phyloP scores from a whole-genome alignment of 2,329 filamentous ascomycete species.

The Fusarium foetens region DNA sequence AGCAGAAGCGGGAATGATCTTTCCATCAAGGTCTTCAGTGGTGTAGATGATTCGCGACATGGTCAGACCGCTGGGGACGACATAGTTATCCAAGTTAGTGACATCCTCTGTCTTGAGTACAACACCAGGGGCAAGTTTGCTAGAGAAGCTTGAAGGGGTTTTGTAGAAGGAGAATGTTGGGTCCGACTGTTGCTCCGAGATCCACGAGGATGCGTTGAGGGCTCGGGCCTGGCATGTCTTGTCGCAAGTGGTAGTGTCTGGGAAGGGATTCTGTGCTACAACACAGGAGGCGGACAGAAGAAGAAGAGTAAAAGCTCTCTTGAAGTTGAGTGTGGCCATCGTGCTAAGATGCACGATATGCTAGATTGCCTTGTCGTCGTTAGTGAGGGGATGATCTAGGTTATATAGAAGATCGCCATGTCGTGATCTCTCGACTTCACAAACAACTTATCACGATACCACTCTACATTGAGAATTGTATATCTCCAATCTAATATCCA shows the following conservation, averaged over 20 bases:
- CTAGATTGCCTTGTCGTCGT: neutral
- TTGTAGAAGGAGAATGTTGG: conserved; percentile 5
- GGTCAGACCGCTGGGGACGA: conserved; percentile 21
- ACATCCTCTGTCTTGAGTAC: neutral
- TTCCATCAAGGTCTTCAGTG: conserved; percentile 15
- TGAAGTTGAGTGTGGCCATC: neutral
- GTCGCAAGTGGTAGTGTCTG: conserved; percentile 11
- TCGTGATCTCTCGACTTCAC: neutral
- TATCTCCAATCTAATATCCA: accelerated
- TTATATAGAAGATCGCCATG: neutral
- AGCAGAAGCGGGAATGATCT: conserved; percentile 16
- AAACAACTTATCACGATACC: neutral
- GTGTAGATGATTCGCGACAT: conserved; percentile 32
- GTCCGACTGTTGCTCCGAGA: conserved; percentile 6
- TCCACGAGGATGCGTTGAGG: neutral
- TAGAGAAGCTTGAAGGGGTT: neutral
- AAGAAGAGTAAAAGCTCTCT: neutral
- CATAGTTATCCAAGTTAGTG: conserved; percentile 16
- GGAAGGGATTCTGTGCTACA: neutral
- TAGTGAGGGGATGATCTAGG: neutral
- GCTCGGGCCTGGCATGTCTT: neutral
- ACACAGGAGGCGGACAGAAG: neutral
- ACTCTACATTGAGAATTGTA: accelerated
- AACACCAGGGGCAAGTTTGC: neutral
- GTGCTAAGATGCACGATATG: neutral